These are phyloP conservation scores for Talaromyces albobiverticillius DNA, from an alignment of 2,329 filamentous ascomycete species.

Conservation along the genomic window DNA sequence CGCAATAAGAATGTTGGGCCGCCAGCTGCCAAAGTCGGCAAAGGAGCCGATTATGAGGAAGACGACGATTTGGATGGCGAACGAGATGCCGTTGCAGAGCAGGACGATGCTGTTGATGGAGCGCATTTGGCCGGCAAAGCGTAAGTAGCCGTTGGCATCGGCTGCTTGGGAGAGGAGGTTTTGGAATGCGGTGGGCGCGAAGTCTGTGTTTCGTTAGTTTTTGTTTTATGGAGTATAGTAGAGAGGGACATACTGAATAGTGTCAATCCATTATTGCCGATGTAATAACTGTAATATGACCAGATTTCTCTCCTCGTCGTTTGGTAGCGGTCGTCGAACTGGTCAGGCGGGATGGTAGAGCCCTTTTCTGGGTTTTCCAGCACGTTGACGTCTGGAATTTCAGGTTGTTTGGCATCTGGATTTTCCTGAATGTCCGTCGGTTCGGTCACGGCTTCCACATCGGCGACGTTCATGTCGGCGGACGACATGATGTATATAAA, in stretches of 20 bases:
- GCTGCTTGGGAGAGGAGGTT: constrained; percentile 63
- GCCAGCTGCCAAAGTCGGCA: constrained; percentile 63
- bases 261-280: constrained; percentile 63
- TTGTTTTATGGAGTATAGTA: background rate
- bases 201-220: constrained; percentile 37
- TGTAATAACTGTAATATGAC: constrained; percentile 62
- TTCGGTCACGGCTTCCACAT: background rate
- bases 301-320: constrained; percentile 56
- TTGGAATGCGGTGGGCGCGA: constrained; percentile 63
- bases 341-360: constrained; percentile 50
- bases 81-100: constrained; percentile 64
- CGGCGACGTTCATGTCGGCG: background rate
- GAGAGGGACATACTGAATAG: constrained; percentile 50
- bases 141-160: constrained; percentile 50
- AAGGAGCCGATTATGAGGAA: constrained; percentile 48
- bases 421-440: background rate
- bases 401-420: background rate
- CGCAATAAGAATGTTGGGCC: constrained; percentile 61
- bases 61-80: constrained; percentile 61
- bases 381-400: background rate
- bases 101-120: constrained; percentile 66
- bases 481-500: background rate
- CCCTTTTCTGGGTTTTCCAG: constrained; percentile 23
- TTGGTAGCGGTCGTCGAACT: constrained; percentile 53
- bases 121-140: constrained; percentile 55